Evolutionary conservation across 306 rosid genomes (phyloP).

Genomic region (Lathyrus aphaca): DNA sequence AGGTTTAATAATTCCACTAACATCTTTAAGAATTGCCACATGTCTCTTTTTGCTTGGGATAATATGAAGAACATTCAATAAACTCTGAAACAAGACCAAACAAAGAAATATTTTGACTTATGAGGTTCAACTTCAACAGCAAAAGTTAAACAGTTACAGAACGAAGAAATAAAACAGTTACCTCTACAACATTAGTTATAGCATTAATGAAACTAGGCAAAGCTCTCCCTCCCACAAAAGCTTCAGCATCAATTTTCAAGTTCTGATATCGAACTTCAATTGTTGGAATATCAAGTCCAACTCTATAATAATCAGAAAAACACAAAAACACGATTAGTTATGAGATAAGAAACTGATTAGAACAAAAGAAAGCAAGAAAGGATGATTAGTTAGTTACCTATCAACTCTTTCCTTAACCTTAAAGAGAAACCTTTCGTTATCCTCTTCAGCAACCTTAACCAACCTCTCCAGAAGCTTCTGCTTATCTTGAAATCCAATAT

Average conservation of each 20-base stretch:
- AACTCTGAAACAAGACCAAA: conserved; percentile 30
- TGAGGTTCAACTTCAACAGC: not conserved
- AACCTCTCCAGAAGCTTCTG: conserved; percentile 51
- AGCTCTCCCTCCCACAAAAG: conserved; percentile 75
- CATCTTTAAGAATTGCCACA: conserved; percentile 62
- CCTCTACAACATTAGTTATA: conserved; percentile 50
- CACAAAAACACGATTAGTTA: conserved; percentile 9
- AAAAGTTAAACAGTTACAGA: not conserved
- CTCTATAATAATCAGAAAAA: conserved; percentile 42
- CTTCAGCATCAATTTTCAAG: conserved; percentile 68
- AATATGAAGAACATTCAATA: conserved; percentile 43
- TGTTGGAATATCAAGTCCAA: conserved; percentile 71
- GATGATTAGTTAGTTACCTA: conserved; percentile 21
- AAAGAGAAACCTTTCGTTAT: conserved; percentile 50
- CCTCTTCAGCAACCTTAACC: conserved; percentile 58
- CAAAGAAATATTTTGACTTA: not conserved
- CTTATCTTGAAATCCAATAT: conserved; percentile 48
- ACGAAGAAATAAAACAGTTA: conserved; percentile 4
- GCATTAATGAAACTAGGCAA: conserved; percentile 63
- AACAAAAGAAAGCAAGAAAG: not conserved
- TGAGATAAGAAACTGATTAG: not conserved
- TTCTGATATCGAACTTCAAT: conserved; percentile 79
- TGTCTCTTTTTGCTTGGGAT: conserved; percentile 51
- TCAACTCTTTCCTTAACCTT: conserved; percentile 70
- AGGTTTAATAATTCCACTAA: conserved; percentile 74